Evolutionary conservation across 805 yeast genomes (phyloP), one percentile per base, ranked within the genome.

Genomic region (Candida xyloterini): DNA sequence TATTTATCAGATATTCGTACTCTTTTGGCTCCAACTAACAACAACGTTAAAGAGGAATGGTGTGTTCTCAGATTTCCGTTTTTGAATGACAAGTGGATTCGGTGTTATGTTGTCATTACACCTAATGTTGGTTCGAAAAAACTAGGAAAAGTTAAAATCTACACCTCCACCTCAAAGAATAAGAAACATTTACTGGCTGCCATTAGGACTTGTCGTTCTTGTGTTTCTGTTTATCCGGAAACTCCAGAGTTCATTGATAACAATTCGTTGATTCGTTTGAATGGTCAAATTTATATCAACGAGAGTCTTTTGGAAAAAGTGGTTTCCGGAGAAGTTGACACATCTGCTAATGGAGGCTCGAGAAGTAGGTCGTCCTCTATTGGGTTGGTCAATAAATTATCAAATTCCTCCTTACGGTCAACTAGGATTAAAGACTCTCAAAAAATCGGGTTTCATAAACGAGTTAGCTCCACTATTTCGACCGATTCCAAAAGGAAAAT

Each of bases 161-260:
- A 76, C 56, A 60, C 71, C 4, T 65, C 70, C 7, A 72, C 72
- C 13, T 75, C 69, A 48, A 63, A 71, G 18, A 44, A 62, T 11
- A 78, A 78, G 55, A 78, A 74, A 53, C 62, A 69, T 49, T 62
- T 80, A 51, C 61, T 81, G 35, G 72, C 77, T 27, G 65, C 78
- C 18, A 62, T 79, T 22, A 60, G 70, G 10, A 56, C 61, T 33
- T 70, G 74, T 13, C 57, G 66, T 27, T 64, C 70, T 32, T 69
- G 73, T 35, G 75, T 67, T 55, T 73, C 81, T n/a, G 71, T 79
- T 7, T 81, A 74, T 51, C 84, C 86, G 0, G 79, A 74, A 46
- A 71, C 67, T 42, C 70, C 76, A 30, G 73, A 65, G 25, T 71
- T 77, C 63, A 77, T 81, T 46, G 81, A 79, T 47, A 59, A 67